A percentile compares a stretch with the other conserved stretches of the same genome.
These are phyloP conservation scores for Epichloe bromicola DNA, from an alignment of 2,329 filamentous ascomycete species.

Conservation along the genomic window DNA sequence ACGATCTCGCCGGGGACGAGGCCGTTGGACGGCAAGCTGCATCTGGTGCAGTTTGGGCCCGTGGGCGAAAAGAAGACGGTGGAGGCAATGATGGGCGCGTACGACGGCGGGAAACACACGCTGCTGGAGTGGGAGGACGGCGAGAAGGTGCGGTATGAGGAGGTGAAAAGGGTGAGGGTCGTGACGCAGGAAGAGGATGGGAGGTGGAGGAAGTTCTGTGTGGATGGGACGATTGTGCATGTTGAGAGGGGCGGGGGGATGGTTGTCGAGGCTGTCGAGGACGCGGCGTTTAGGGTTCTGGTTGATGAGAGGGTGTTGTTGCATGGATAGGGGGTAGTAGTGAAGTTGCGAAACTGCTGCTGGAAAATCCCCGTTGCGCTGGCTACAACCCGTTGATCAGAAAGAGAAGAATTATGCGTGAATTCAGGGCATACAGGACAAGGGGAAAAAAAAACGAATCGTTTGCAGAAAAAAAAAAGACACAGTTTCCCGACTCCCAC, in stretches of 20 bases:
- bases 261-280: slow-evolving; percentile 41
- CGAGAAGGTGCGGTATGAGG: slow-evolving; percentile 57
- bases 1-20: slow-evolving; percentile 62
- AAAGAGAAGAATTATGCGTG: no score
- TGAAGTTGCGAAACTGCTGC: no score
- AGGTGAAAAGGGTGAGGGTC: slow-evolving; percentile 54
- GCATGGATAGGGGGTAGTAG: background rate
- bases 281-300: slow-evolving; percentile 30
- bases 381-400: no score
- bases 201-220: slow-evolving; percentile 72
- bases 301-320: slow-evolving; percentile 21
- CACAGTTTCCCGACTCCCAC: no score
- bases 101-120: slow-evolving; percentile 43
- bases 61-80: slow-evolving; percentile 53
- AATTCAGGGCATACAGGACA: no score
- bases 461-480: no score
- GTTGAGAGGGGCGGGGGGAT: slow-evolving; percentile 60
- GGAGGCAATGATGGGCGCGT: slow-evolving; percentile 60
- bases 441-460: no score
- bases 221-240: slow-evolving; percentile 81
- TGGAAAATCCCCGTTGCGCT: no score
- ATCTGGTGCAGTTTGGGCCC: slow-evolving; percentile 63
- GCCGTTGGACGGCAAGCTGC: slow-evolving; percentile 57
- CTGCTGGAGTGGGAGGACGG: slow-evolving; percentile 37
- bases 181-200: slow-evolving; percentile 46